Evolutionary conservation across 2,329 filamentous ascomycete species (phyloP).

Genomic region (Trichoderma guizhouense): DNA sequence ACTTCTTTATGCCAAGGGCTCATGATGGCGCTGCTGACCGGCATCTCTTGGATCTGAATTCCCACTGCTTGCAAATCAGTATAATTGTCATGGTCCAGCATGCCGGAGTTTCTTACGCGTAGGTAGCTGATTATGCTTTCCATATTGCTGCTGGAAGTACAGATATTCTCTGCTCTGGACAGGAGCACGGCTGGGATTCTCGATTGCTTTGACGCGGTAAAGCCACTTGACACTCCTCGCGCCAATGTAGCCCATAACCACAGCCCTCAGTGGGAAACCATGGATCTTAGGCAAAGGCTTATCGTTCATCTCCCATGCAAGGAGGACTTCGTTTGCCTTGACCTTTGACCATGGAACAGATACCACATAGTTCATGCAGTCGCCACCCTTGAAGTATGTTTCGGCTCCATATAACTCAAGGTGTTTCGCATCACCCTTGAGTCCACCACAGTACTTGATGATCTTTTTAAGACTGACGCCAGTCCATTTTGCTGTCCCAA

Average conservation of each 20-base stretch:
- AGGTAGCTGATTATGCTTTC: slow-evolving; percentile 57
- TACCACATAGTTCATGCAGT: slow-evolving; percentile 65
- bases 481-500: slow-evolving; percentile 60
- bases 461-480: slow-evolving; percentile 66
- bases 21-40: slow-evolving; percentile 65
- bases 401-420: slow-evolving; percentile 68
- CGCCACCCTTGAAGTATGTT: slow-evolving; percentile 67
- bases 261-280: slow-evolving; percentile 58
- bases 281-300: slow-evolving; percentile 62
- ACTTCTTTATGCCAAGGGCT: slow-evolving; percentile 58
- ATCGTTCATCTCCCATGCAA: slow-evolving; percentile 72
- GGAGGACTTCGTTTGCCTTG: slow-evolving; percentile 61
- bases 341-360: slow-evolving; percentile 67
- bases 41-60: slow-evolving; percentile 70
- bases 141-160: slow-evolving; percentile 65
- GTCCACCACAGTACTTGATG: slow-evolving; percentile 66
- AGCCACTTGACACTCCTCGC: slow-evolving; percentile 64
- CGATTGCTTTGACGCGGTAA: slow-evolving; percentile 59
- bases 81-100: not conserved
- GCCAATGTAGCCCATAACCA: slow-evolving; percentile 66
- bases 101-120: not conserved
- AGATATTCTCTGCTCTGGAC: slow-evolving; percentile 65
- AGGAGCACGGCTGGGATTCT: slow-evolving; percentile 52
- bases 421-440: slow-evolving; percentile 53
- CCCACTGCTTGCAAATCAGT: slow-evolving; percentile 46